Evolutionary conservation across 108 stramenopile genomes (phyloP), one percentile per base, ranked within the genome.

Genomic region (Nannochloropsis granulata): DNA sequence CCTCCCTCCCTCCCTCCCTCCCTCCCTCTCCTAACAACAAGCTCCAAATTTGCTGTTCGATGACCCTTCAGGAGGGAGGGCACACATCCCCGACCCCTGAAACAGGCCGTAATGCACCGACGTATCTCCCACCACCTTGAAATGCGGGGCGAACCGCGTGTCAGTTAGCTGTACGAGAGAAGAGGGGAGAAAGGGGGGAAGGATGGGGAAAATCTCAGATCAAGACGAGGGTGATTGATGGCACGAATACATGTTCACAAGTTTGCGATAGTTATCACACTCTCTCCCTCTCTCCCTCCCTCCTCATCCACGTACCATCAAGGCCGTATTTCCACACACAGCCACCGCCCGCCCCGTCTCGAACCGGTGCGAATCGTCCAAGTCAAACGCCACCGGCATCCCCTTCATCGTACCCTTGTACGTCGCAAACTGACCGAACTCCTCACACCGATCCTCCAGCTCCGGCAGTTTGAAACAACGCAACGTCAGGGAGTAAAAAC

Each of bases 291-390:
- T 34, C 1, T 5, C 34, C 1, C 34, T 34, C 34, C 34, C 34
- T 34, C 34, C 5, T 34, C 34, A 34, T 34, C 34, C 56, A 71
- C 79, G n/a, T 24, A 97, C 87, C 96, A 97, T 98, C 80, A 92
- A 93, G 87, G 90, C 94, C 2, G 96, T 97, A 90, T 98, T 98
- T 21, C 98, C 96, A 91, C 98, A 97, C 21, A 98, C 98, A 13
- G 94, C 93, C 82, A 94, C 92, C 12, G 95, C 89, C 83, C 94
- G 93, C 13, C 96, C 96, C 44, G 92, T 91, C 82, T 97, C 94
- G 86, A 98, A 94, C 84, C 86, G 90, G 89, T 96, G 96, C 90
- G 94, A 93, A 84, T 95, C 93, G 92, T 96, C 98, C 78, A 98
- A 91, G 79, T 90, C 85, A 93, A 94, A 98, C 25, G 90, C 93